These are phyloP conservation scores for Gelatoporia subvermispora DNA, from an alignment of 768 basidiomycete genomes.

Conservation along the genomic window DNA sequence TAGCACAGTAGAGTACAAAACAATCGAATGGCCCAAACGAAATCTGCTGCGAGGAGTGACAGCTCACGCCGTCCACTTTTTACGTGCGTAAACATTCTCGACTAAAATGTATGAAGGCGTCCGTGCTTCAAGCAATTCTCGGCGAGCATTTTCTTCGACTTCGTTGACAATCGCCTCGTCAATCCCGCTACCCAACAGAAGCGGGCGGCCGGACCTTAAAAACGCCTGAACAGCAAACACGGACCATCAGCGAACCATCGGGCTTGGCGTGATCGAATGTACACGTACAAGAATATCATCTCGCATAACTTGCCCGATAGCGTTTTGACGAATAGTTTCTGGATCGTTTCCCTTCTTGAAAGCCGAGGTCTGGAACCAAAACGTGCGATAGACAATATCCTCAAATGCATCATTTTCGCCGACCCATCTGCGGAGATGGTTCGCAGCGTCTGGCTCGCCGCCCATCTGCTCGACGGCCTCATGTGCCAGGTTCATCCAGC, in stretches of 20 bases:
- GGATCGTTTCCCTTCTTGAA: conserved; percentile 32
- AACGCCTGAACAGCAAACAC: conserved; percentile 43
- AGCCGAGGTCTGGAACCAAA: conserved; percentile 60
- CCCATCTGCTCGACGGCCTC: conserved; percentile 52
- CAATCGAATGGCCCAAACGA: background rate
- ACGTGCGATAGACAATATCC: conserved; percentile 50
- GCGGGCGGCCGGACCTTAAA: conserved; percentile 58
- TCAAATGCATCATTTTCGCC: conserved; percentile 51
- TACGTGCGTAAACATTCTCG: conserved; percentile 59
- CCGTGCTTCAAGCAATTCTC: conserved; percentile 46
- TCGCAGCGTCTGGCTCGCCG: conserved; percentile 59
- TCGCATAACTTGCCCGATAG: conserved; percentile 41
- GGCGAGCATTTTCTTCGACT: conserved; percentile 45
- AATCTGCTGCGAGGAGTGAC: background rate
- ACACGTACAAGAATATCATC: conserved; percentile 53
- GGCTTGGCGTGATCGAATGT: background rate
- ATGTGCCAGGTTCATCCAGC: conserved; percentile 55
- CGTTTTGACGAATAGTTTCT: conserved; percentile 32
- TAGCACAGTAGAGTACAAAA: background rate
- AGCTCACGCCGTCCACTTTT: conserved; percentile 19
- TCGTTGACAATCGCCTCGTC: conserved; percentile 47
- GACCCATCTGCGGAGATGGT: conserved; percentile 52
- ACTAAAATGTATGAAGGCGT: conserved; percentile 49
- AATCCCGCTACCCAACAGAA: conserved; percentile 62
- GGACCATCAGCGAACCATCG: background rate